Percentiles rank a stretch among this genome's conserved stretches.
Conservation (phyloP, 1,284 basidiomycete genomes). For the Cryptococcus hybrid region DNA sequence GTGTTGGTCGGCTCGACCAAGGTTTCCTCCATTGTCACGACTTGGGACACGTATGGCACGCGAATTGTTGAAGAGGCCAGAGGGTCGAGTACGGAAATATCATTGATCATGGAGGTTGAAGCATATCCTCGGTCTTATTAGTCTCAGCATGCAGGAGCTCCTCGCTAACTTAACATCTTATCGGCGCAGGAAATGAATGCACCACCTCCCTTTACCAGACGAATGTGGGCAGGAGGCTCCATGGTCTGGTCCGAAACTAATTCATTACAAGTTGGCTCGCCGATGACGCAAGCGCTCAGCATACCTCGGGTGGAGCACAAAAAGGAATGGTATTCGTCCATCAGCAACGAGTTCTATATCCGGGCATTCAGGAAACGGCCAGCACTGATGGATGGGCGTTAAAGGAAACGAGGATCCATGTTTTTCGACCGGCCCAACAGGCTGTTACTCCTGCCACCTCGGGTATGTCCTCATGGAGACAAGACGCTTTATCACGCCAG, state of each 20-base stretch:
- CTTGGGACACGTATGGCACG: slow-evolving; percentile 4
- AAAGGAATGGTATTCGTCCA: slow-evolving; percentile 74
- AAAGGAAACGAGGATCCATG: slow-evolving; percentile 68
- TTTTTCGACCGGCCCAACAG: slow-evolving; percentile 58
- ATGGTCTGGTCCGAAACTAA: slow-evolving; percentile 60
- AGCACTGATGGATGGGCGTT: slow-evolving; percentile 53
- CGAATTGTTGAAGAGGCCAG: too few relatives aligned
- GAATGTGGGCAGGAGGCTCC: slow-evolving; percentile 81
- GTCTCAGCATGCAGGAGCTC: too few relatives aligned
- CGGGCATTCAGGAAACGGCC: slow-evolving; percentile 24
- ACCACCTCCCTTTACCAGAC: slow-evolving; percentile 67
- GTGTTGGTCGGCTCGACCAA: too few relatives aligned
- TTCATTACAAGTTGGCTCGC: slow-evolving; percentile 59
- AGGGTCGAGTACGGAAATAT: too few relatives aligned
- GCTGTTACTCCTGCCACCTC: slow-evolving; percentile 34
- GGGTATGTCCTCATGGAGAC: slow-evolving; percentile 47
- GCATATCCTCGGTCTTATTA: too few relatives aligned
- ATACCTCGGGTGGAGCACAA: slow-evolving; percentile 65
- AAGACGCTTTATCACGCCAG: neutral
- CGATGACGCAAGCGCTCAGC: slow-evolving; percentile 56
- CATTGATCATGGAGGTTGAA: too few relatives aligned
- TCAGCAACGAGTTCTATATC: slow-evolving; percentile 51
- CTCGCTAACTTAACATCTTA: too few relatives aligned
- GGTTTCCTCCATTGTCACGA: too few relatives aligned
- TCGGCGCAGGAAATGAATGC: slow-evolving; percentile 50